A percentile compares a stretch with the other conserved stretches of the same genome.
These are phyloP conservation scores for Astragalus membranaceus DNA, from an alignment of 306 rosid genomes.

Conservation along the genomic window DNA sequence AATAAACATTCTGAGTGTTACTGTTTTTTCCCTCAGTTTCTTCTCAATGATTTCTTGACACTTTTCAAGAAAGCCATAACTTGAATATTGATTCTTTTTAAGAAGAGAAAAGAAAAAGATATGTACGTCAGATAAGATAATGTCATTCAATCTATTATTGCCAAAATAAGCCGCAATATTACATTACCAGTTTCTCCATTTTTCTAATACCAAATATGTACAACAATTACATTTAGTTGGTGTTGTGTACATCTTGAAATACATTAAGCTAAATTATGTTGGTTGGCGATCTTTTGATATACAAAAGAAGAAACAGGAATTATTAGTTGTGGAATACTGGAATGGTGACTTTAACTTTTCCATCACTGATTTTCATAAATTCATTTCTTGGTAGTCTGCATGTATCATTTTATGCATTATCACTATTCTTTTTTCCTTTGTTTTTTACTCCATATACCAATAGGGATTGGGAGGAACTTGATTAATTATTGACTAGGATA, in stretches of 20 bases:
- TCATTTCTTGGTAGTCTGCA: conserved; percentile 7
- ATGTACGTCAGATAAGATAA: neutral
- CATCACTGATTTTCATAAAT: conserved; percentile 19
- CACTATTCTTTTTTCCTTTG: conserved; percentile 11
- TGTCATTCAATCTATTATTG: too few relatives aligned
- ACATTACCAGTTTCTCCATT: too few relatives aligned
- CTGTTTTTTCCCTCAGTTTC: neutral
- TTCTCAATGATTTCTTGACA: neutral
- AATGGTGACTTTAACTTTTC: conserved; percentile 19
- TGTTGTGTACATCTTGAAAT: too few relatives aligned
- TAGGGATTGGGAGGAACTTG: conserved; percentile 8
- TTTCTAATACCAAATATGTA: too few relatives aligned
- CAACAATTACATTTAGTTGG: too few relatives aligned
- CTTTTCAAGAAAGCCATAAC: neutral
- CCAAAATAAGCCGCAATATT: too few relatives aligned
- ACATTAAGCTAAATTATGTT: neutral
- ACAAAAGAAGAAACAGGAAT: neutral
- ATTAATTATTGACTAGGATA: conserved; percentile 19
- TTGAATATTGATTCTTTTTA: neutral
- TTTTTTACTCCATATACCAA: neutral
- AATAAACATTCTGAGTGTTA: neutral
- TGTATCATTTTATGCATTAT: neutral
- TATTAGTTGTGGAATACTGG: conserved; percentile 6
- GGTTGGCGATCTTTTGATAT: neutral
- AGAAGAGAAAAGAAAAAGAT: neutral